phyloP scores from a whole-genome alignment of 805 yeast species.

The Metschnikowia kofuensis region DNA sequence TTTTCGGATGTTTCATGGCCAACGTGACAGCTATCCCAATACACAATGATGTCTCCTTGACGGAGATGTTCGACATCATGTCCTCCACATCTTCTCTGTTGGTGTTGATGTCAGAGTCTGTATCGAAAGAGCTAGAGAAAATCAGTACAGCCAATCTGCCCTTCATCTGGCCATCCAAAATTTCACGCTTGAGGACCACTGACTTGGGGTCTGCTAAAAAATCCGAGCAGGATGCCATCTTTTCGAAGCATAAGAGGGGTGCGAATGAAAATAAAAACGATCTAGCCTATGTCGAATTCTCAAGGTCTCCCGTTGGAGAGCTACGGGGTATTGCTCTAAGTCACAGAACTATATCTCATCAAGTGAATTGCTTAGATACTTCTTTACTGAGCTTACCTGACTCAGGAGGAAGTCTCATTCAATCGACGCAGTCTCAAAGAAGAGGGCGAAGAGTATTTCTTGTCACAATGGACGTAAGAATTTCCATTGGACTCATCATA shows the following conservation, averaged over 20 bases:
- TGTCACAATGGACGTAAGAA: slow-evolving; percentile 42
- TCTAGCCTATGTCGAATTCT: slow-evolving; percentile 89
- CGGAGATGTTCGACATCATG: slow-evolving; percentile 71
- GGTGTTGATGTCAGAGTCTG: slow-evolving; percentile 77
- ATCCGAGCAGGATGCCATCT: slow-evolving; percentile 30
- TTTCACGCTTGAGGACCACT: slow-evolving; percentile 76
- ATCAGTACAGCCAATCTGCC: slow-evolving; percentile 40
- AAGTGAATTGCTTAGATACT: slow-evolving; percentile 72
- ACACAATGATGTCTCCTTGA: slow-evolving; percentile 64
- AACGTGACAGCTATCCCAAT: slow-evolving; percentile 95
- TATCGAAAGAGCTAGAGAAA: slow-evolving; percentile 71
- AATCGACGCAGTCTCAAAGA: slow-evolving; percentile 30
- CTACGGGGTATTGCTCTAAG: slow-evolving; percentile 90
- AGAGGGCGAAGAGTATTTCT: slow-evolving; percentile 52
- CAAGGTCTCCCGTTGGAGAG: slow-evolving; percentile 87
- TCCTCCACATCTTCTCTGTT: slow-evolving; percentile 71
- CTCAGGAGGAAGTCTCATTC: slow-evolving; percentile 51
- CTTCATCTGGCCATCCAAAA: slow-evolving; percentile 69
- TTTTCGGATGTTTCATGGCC: slow-evolving; percentile 89
- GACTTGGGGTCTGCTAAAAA: slow-evolving; percentile 68
- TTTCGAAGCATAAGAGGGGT: slow-evolving; percentile 14
- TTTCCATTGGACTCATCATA: slow-evolving; percentile 78
- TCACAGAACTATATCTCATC: slow-evolving; percentile 84
- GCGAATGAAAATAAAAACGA: slow-evolving; percentile 36
- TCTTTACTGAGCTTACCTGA: slow-evolving; percentile 66